phyloP scores from a whole-genome alignment of 1,284 basidiomycete species.

The Microbotryum violaceum region DNA sequence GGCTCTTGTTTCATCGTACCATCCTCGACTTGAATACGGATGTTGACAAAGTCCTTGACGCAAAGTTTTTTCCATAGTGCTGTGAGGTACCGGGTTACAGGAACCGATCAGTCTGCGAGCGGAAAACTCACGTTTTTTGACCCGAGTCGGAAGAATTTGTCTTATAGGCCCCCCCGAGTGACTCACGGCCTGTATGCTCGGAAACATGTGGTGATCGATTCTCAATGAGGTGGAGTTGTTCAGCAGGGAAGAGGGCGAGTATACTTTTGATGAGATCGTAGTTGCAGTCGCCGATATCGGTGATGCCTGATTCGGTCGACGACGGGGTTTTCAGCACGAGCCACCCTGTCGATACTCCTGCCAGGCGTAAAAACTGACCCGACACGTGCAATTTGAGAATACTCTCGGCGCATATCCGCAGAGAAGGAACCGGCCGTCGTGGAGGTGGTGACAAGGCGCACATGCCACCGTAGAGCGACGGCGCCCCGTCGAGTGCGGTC shows the following conservation, averaged over 20 bases:
- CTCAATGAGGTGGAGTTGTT: conserved; percentile 18
- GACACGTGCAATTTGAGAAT: conserved; percentile 9
- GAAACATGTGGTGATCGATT: conserved; percentile 16
- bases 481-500: too few relatives aligned
- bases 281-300: conserved; percentile 17
- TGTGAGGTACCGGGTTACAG: not conserved
- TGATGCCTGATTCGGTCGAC: conserved; percentile 4
- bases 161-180: too few relatives aligned
- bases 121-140: too few relatives aligned
- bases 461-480: too few relatives aligned
- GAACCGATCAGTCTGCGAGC: not conserved
- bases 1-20: conserved; percentile 5
- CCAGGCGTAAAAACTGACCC: conserved; percentile 2
- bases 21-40: conserved; percentile 27
- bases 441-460: not conserved
- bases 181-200: conserved; percentile 5
- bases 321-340: not conserved
- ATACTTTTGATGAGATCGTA: conserved; percentile 10
- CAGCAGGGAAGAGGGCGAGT: conserved; percentile 4
- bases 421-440: not conserved
- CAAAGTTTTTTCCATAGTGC: conserved; percentile 22
- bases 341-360: too few relatives aligned
- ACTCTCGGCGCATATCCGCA: not conserved
- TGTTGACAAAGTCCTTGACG: conserved; percentile 20
- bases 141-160: too few relatives aligned